Base-by-base conservation (phyloP, 2,329 filamentous ascomycete genomes). In the Arachnomyces sp. region DNA sequence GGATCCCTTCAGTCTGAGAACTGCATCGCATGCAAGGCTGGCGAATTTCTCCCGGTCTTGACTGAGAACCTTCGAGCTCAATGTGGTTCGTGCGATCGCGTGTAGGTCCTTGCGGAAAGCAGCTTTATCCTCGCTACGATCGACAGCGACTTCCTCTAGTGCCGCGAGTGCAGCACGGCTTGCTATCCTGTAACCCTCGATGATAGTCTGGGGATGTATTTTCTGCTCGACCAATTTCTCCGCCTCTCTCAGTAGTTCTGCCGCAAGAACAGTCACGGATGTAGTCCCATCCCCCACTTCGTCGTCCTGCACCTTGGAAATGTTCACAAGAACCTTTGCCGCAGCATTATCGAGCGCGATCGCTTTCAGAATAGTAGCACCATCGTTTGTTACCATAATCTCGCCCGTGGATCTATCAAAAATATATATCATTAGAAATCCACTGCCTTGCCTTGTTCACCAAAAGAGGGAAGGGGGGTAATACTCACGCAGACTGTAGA, bases 131-230 rank as follows among this genome's bases (percentile, higher is more conserved):
- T 80, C 80, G 76, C 86, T 94, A 69, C 94, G 86, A 67, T 98
- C 85, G 39, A 94, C 85, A 14, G 92, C 89, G 13, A 80, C 80
- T 55, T 83, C 82, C 61, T 88, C 85, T 32, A 98, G 73, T 25
- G 88, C 88, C 58, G 82, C 75, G 38, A 98, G 75, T 21, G 92
- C 89, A 39, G 92, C 90, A 38, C 79, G 75, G 65, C 87, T 94
- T 39, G 92, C 92, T 85, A 98, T 94, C 71, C 92, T 80, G 75
- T 94, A 98, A 38, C 92, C 92, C 60, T 98, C 92, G 59, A 98
- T 98, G 66, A 98, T 98, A 38, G 92, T 96, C 75, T 98, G 92
- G 38, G 92, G 92, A 67, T 98, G 92, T 56, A 98, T 95, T 72
- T 96, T 96, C 73, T 90, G 88, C 71, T 93, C 86, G 52, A 98